phyloP scores from a whole-genome alignment of 495 filamentous ascomycete species.

The Copromyces sp. region DNA sequence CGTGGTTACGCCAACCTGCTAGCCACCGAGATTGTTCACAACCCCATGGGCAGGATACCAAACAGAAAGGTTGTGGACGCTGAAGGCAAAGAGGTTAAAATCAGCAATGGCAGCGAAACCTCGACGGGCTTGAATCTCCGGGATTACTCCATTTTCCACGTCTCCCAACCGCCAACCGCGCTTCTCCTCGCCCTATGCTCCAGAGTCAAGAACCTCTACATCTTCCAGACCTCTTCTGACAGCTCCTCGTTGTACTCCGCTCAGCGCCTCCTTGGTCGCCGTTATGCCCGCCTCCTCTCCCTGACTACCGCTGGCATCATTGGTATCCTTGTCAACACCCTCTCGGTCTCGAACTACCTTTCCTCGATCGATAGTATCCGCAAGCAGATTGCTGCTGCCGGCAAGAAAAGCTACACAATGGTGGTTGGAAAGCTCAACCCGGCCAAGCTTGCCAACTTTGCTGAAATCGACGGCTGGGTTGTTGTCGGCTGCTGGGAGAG shows the following conservation, averaged over 20 bases:
- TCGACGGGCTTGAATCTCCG: slow-evolving; percentile 39
- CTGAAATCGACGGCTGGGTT: slow-evolving; percentile 91
- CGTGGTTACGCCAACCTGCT: slow-evolving; percentile 63
- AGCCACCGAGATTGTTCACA: slow-evolving; percentile 59
- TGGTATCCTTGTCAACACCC: slow-evolving; percentile 89
- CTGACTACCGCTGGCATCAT: slow-evolving; percentile 74
- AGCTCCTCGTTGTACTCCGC: slow-evolving; percentile 37
- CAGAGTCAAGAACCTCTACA: slow-evolving; percentile 65
- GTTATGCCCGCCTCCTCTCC: slow-evolving; percentile 78
- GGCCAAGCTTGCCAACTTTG: slow-evolving; percentile 92
- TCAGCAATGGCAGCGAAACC: slow-evolving; percentile 1
- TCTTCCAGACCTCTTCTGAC: slow-evolving; percentile 49
- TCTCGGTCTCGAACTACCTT: slow-evolving; percentile 84
- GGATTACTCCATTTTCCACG: slow-evolving; percentile 78
- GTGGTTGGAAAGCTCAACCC: slow-evolving; percentile 95
- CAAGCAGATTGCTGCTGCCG: slow-evolving; percentile 56
- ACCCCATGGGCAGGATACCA: slow-evolving; percentile 74
- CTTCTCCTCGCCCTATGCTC: slow-evolving; percentile 82
- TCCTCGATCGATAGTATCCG: slow-evolving; percentile 64
- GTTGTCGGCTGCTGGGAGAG: slow-evolving; percentile 98
- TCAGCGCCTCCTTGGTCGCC: slow-evolving; percentile 56
- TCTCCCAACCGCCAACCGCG: slow-evolving; percentile 72
- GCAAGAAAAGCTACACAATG: slow-evolving; percentile 91
- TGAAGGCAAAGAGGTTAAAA: neutral
- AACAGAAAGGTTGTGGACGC: slow-evolving; percentile 51